A percentile compares a stretch with the other conserved stretches of the same genome.
phyloP scores from a whole-genome alignment of 1,139 yeast species.

The Candida dubliniensis region DNA sequence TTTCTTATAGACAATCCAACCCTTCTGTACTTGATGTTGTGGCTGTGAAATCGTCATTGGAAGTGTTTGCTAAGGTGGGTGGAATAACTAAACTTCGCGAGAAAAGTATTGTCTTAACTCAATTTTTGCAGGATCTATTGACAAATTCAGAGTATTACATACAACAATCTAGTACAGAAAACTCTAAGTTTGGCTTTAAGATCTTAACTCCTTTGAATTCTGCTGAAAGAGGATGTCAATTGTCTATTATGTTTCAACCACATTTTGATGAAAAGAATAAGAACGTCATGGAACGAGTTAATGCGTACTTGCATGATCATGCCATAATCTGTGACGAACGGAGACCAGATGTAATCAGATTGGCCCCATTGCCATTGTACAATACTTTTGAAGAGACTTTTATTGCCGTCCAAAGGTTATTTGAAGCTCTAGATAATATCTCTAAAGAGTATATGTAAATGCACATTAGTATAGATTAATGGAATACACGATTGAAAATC shows the following conservation, averaged over 20 bases:
- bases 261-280: slow-evolving; percentile 30
- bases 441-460: slow-evolving; percentile 9
- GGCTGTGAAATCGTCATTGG: slow-evolving; percentile 64
- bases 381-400: slow-evolving; percentile 70
- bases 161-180: slow-evolving; percentile 21
- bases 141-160: slow-evolving; percentile 44
- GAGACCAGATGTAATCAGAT: slow-evolving; percentile 80
- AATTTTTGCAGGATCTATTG: slow-evolving; percentile 52
- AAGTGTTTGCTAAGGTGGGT: slow-evolving; percentile 60
- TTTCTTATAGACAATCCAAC: slow-evolving; percentile 89
- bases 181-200: slow-evolving; percentile 47
- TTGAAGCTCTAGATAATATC: slow-evolving; percentile 32
- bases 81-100: slow-evolving; percentile 59
- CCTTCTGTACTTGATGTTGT: slow-evolving; percentile 86
- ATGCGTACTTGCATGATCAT: slow-evolving; percentile 44
- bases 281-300: slow-evolving; percentile 66
- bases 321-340: slow-evolving; percentile 88
- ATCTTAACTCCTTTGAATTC: slow-evolving; percentile 70
- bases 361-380: slow-evolving; percentile 84
- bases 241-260: slow-evolving; percentile 69
- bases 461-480: neutral
- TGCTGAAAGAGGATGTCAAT: slow-evolving; percentile 73
- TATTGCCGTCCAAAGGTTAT: slow-evolving; percentile 45
- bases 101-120: slow-evolving; percentile 61
- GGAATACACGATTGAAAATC: neutral